Conservation (phyloP, 1,284 basidiomycete genomes). For the Mycosarcoma mackinlayi region DNA sequence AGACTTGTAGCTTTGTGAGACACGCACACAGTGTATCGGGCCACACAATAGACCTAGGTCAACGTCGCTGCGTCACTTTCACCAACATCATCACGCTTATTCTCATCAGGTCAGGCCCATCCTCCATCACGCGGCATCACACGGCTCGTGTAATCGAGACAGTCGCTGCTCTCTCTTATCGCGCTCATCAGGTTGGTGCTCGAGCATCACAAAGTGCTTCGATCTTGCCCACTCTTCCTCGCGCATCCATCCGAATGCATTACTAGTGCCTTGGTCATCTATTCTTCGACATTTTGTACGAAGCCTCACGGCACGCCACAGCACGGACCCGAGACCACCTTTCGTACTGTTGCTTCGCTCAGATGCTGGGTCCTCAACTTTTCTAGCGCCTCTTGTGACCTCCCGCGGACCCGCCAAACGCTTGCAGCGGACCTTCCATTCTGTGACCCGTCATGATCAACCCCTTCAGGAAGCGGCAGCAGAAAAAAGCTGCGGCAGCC, state of each 20-base stretch:
- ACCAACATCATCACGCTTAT: neutral
- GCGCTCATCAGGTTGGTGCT: neutral
- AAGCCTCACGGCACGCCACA: no score
- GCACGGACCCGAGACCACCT: no score
- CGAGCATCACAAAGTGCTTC: no score
- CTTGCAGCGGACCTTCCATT: neutral
- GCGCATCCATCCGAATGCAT: slow-evolving; percentile 5
- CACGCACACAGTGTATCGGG: no score
- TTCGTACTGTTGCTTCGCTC: neutral
- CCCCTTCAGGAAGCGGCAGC: slow-evolving; percentile 43
- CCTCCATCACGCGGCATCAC: no score
- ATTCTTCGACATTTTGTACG: no score
- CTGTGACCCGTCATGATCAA: slow-evolving; percentile 37
- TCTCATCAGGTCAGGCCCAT: no score
- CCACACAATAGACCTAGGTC: no score
- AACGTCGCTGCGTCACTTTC: no score
- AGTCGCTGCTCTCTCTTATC: neutral
- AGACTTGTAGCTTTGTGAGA: no score
- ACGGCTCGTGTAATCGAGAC: no score
- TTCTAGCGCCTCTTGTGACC: neutral
- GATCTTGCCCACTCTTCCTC: neutral
- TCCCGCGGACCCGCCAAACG: neutral
- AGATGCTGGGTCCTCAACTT: neutral
- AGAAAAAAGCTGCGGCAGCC: slow-evolving; percentile 26
- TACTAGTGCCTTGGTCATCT: no score